Evolutionary conservation across 805 yeast species (phyloP).

Genomic region (Vanderwaltozyma verrucispora): DNA sequence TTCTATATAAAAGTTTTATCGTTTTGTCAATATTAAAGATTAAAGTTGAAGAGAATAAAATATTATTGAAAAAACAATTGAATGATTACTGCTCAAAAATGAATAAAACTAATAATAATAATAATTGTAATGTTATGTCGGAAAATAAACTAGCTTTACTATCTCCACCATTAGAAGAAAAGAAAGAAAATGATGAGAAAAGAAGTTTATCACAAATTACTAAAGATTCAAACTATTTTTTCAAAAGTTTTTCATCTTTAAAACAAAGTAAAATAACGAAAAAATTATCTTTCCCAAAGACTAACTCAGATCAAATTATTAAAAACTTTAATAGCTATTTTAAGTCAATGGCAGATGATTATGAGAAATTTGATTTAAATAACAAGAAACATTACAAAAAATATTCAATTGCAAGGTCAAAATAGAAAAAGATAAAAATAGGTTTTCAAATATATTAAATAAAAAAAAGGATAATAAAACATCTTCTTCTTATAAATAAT

Average conservation of each 20-base stretch:
- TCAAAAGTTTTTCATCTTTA: not conserved
- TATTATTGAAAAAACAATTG: slow-evolving; percentile 5
- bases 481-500: too few relatives aligned
- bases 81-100: not conserved
- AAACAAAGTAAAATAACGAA: not conserved
- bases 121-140: too few relatives aligned
- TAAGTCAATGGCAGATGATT: slow-evolving; percentile 21
- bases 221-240: slow-evolving; percentile 2
- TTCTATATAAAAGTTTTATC: slow-evolving; percentile 14
- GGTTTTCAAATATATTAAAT: too few relatives aligned
- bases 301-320: slow-evolving; percentile 9
- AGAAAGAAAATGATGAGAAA: not conserved
- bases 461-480: too few relatives aligned
- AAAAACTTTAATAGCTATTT: slow-evolving; percentile 22
- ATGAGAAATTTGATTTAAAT: slow-evolving; percentile 12
- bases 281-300: not conserved
- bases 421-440: too few relatives aligned
- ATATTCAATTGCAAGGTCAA: not conserved
- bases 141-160: not conserved
- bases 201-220: not conserved
- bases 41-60: slow-evolving; percentile 13
- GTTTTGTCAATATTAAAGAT: slow-evolving; percentile 18
- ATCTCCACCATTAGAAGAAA: not conserved
- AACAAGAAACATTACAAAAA: not conserved
- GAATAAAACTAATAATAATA: slow-evolving; percentile 8